A percentile compares a stretch with the other conserved stretches of the same genome.
Evolutionary conservation across 768 basidiomycete genomes (phyloP).

Genomic region (Lepiota venenata): DNA sequence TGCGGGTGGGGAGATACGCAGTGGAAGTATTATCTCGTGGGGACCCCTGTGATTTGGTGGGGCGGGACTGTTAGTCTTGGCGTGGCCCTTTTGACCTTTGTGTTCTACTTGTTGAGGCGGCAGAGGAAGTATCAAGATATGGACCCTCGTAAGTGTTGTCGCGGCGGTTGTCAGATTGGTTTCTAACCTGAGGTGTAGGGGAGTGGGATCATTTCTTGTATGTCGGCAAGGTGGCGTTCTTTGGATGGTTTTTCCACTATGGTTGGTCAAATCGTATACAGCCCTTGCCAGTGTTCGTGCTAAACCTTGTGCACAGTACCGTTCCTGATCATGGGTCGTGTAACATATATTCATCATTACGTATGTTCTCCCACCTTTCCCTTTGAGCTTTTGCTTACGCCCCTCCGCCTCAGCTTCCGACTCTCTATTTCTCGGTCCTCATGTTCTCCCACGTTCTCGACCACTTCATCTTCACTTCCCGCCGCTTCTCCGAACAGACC

Average conservation of each 20-base stretch:
- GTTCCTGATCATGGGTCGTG: slow-evolving; percentile 97
- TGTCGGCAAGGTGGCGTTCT: slow-evolving; percentile 85
- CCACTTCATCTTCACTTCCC: slow-evolving; percentile 86
- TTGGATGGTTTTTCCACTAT: slow-evolving; percentile 92
- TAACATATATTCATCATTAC: slow-evolving; percentile 96
- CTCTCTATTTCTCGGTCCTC: slow-evolving; percentile 93
- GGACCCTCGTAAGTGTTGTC: slow-evolving; percentile 62
- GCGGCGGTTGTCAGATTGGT: not conserved
- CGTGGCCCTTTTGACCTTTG: slow-evolving; percentile 46
- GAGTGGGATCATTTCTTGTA: slow-evolving; percentile 97
- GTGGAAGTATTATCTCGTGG: slow-evolving; percentile 90
- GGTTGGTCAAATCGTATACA: slow-evolving; percentile 41
- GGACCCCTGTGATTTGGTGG: slow-evolving; percentile 95
- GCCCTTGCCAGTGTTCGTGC: not conserved
- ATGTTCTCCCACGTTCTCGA: slow-evolving; percentile 91
- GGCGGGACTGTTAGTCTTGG: slow-evolving; percentile 66
- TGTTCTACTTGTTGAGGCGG: slow-evolving; percentile 71
- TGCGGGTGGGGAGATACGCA: slow-evolving; percentile 92
- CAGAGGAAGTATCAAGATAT: slow-evolving; percentile 93
- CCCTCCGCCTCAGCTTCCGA: slow-evolving; percentile 65
- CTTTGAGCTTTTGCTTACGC: slow-evolving; percentile 2
- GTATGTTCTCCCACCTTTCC: slow-evolving; percentile 43
- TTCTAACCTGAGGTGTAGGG: slow-evolving; percentile 35
- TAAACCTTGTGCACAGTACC: slow-evolving; percentile 54
- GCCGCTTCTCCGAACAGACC: slow-evolving; percentile 53